Percentiles rank a stretch among this genome's conserved stretches.
phyloP scores from a whole-genome alignment of 2,329 filamentous ascomycete genomes.

The Blastomyces emzantsi region DNA sequence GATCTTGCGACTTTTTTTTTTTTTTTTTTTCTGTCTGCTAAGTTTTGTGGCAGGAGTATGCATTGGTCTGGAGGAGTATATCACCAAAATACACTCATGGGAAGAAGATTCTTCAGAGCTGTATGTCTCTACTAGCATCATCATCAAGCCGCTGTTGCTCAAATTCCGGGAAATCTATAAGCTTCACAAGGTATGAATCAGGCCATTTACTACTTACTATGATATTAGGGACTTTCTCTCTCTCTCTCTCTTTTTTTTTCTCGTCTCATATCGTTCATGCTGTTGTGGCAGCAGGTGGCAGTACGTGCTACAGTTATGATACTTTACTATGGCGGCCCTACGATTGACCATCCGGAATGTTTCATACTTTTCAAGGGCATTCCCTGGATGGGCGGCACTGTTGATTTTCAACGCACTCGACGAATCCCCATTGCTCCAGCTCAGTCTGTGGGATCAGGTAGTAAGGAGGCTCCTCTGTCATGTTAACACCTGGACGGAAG shows the following conservation, averaged over 20 bases:
- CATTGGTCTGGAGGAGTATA: not conserved
- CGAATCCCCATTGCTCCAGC: too few species aligned
- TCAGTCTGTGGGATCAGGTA: too few species aligned
- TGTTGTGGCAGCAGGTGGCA: slow-evolving; percentile 22
- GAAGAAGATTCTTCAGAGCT: not conserved
- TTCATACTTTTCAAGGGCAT: too few species aligned
- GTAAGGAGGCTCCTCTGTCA: too few species aligned
- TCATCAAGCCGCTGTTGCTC: not conserved
- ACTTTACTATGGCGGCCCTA: too few species aligned
- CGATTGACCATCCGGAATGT: too few species aligned
- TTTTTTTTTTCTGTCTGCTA: not conserved
- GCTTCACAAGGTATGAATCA: not conserved
- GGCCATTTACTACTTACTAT: not conserved
- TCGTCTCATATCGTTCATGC: not conserved
- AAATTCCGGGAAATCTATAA: not conserved
- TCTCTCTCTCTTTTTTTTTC: too few species aligned
- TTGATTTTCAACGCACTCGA: too few species aligned
- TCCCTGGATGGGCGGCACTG: too few species aligned
- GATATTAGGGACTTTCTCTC: not conserved
- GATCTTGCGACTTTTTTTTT: slow-evolving; percentile 28
- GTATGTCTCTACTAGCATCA: too few species aligned
- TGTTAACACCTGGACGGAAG: not conserved
- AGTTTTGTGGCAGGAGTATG: not conserved
- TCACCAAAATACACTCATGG: not conserved
- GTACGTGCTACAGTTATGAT: not conserved